Evolutionary conservation across 2,329 filamentous ascomycete genomes (phyloP), one percentile per base, ranked within the genome.

Genomic region (Remersonia thermophila): DNA sequence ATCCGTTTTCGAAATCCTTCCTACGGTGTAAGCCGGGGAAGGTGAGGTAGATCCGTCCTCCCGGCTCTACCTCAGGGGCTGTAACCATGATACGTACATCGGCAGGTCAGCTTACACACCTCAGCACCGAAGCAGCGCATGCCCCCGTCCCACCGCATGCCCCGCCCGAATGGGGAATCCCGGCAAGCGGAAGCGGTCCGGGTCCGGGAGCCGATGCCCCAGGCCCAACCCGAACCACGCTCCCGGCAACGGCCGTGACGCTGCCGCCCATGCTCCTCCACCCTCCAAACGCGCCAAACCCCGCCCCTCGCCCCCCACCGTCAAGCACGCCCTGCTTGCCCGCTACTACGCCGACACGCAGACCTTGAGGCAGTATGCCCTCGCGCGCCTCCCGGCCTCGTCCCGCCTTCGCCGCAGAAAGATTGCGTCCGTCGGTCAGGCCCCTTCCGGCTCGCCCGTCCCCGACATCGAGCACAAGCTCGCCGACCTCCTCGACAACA

Each of bases 291-390:
- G 40, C 25, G 38, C 26, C 26, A 50, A 45, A 30, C 13, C 15
- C 12, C 32, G 3, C 7, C 28, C 31, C 9, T 32, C 31, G 26
- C 41, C 45, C 12, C 29, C 34, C 33, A 25, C 23, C 58, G 32
- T 60, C 48, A 48, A 54, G 30, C 77, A 84, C 52, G 72, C 74
- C 36, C 68, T 91, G 25, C 65, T 93, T 38, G 66, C 66, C 31
- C 69, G 71, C 42, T 82, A 79, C 58, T 93, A 86, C 57, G 59
- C 67, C 7, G 58, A 67, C 32, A 69, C 86, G 10, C 56, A 73
- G 37, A 77, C 77, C 0, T 62, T 94, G 39, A 76, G 84, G 48
- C 66, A 80, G 39, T 83, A 84, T 59, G 61, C 87, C 27, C 61
- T 87, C 32, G 62, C 63, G 14, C 71, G 66, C 41, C 67, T 93